phyloP scores from a whole-genome alignment of 768 basidiomycete genomes.

The Trametes cubensis region DNA sequence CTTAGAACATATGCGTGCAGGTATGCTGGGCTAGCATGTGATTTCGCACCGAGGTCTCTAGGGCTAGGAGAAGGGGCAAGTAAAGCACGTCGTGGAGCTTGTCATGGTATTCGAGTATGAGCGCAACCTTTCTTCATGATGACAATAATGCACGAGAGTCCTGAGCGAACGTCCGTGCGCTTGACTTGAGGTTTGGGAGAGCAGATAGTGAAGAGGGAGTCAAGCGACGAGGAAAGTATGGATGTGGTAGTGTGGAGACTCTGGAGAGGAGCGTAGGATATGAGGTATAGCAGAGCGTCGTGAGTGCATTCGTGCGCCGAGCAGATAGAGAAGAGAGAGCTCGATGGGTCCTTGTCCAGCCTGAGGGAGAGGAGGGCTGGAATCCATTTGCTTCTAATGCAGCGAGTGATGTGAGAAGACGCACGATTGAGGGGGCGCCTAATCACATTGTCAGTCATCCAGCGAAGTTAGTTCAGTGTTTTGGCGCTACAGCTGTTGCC shows the following conservation, averaged over 20 bases:
- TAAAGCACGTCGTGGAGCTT: constrained; percentile 92
- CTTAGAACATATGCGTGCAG: constrained; percentile 51
- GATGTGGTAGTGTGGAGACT: constrained; percentile 78
- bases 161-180: constrained; percentile 70
- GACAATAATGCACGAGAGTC: constrained; percentile 74
- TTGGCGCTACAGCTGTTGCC: too few species aligned
- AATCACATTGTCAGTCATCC: too few species aligned
- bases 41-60: constrained; percentile 92
- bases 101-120: constrained; percentile 91
- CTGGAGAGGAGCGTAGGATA: constrained; percentile 92
- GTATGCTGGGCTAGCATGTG: constrained; percentile 84
- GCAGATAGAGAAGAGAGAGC: constrained; percentile 83
- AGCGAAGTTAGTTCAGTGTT: too few species aligned
- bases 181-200: constrained; percentile 77
- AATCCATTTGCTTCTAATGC: constrained; percentile 65
- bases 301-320: constrained; percentile 86
- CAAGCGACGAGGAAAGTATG: constrained; percentile 71
- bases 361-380: too few species aligned
- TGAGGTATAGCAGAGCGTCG: constrained; percentile 86
- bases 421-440: too few species aligned
- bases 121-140: constrained; percentile 72
- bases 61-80: constrained; percentile 82
- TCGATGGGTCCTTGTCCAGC: constrained; percentile 74
- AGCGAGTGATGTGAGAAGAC: constrained; percentile 67
- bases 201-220: constrained; percentile 70